These are phyloP conservation scores for Starmera pachycereana DNA, from an alignment of 805 yeast species.

Conservation along the genomic window DNA sequence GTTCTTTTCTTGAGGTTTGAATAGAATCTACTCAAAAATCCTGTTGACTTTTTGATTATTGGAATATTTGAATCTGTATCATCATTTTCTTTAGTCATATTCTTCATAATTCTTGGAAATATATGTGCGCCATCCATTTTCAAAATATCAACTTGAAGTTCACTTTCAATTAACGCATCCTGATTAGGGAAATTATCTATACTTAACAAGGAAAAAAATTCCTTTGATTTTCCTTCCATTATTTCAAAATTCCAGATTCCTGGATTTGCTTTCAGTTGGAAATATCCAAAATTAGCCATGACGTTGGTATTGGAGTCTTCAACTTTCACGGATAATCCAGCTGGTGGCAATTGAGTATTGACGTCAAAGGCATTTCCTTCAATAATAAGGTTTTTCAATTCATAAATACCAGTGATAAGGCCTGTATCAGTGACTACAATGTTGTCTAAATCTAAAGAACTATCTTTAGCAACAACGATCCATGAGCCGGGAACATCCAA, in stretches of 20 bases:
- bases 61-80: not conserved
- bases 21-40: slow-evolving; percentile 9
- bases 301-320: slow-evolving; percentile 46
- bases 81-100: slow-evolving; percentile 26
- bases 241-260: slow-evolving; percentile 54
- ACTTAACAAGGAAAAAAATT: slow-evolving; percentile 29
- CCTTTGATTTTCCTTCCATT: slow-evolving; percentile 31
- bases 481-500: slow-evolving; percentile 57
- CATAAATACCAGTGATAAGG: slow-evolving; percentile 34
- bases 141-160: slow-evolving; percentile 24
- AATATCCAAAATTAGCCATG: slow-evolving; percentile 77
- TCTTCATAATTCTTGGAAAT: slow-evolving; percentile 34
- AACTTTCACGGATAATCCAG: slow-evolving; percentile 15
- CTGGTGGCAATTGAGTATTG: slow-evolving; percentile 11
- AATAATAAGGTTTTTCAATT: slow-evolving; percentile 44
- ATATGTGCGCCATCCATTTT: slow-evolving; percentile 36
- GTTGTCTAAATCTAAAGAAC: slow-evolving; percentile 54
- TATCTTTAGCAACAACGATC: slow-evolving; percentile 46
- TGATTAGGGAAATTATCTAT: slow-evolving; percentile 15
- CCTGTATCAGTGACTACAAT: slow-evolving; percentile 30
- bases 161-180: slow-evolving; percentile 2
- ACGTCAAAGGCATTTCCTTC: slow-evolving; percentile 61
- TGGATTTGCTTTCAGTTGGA: slow-evolving; percentile 66
- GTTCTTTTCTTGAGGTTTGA: slow-evolving; percentile 3
- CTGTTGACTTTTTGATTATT: not conserved